A percentile compares a stretch with the other conserved stretches of the same genome.
These are phyloP conservation scores for Tremella fuciformis DNA, from an alignment of 768 basidiomycete genomes.

Conservation along the genomic window DNA sequence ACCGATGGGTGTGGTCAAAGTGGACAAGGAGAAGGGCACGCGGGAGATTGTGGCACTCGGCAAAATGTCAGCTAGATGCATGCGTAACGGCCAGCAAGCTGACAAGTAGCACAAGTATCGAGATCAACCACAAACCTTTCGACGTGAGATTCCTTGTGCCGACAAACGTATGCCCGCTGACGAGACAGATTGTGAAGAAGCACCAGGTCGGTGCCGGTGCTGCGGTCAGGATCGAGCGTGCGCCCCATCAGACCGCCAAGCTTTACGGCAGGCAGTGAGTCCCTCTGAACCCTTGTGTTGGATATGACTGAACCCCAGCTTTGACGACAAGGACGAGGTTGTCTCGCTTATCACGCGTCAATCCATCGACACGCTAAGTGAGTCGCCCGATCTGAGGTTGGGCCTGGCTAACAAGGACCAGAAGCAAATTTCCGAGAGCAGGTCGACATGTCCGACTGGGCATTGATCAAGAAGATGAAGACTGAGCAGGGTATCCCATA, in stretches of 20 bases:
- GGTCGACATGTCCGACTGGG: slow-evolving; percentile 87
- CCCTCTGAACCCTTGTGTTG: too few species aligned
- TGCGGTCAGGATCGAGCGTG: slow-evolving; percentile 97
- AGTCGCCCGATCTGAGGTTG: slow-evolving; percentile 14
- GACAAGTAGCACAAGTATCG: slow-evolving; percentile 74
- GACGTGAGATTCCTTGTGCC: slow-evolving; percentile 57
- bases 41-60: slow-evolving; percentile 88
- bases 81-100: neutral
- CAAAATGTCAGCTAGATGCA: slow-evolving; percentile 68
- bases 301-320: slow-evolving; percentile 26
- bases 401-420: slow-evolving; percentile 48
- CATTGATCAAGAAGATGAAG: slow-evolving; percentile 67
- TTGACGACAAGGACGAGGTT: slow-evolving; percentile 82
- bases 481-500: slow-evolving; percentile 38
- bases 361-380: slow-evolving; percentile 95
- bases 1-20: slow-evolving; percentile 89
- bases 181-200: slow-evolving; percentile 64
- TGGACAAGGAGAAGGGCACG: slow-evolving; percentile 81
- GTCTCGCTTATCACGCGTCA: slow-evolving; percentile 84
- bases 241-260: slow-evolving; percentile 77
- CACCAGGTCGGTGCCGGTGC: slow-evolving; percentile 92
- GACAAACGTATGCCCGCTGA: too few species aligned
- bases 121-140: slow-evolving; percentile 89
- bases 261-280: slow-evolving; percentile 86
- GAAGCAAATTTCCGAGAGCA: slow-evolving; percentile 79